A percentile compares a stretch with the other conserved stretches of the same genome.
phyloP scores from a whole-genome alignment of 768 basidiomycete species.

The Sarcodon aspratus region DNA sequence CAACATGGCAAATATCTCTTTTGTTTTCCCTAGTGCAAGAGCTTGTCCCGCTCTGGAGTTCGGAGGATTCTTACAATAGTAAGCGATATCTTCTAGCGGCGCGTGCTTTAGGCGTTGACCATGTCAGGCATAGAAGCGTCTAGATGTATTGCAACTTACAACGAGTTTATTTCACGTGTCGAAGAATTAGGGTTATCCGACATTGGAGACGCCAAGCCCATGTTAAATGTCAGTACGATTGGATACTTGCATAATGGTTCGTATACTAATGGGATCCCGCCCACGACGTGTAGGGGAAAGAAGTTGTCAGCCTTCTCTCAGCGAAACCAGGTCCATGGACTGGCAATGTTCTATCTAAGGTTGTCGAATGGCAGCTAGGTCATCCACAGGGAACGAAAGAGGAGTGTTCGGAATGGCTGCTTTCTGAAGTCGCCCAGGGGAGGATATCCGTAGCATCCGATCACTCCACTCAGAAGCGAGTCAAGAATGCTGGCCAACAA shows the following conservation, averaged over 20 bases:
- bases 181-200: constrained; percentile 49
- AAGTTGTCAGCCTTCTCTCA: constrained; percentile 42
- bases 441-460: constrained; percentile 18
- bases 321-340: constrained; percentile 62
- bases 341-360: constrained; percentile 43
- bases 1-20: constrained; percentile 61
- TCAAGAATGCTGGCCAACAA: constrained; percentile 12
- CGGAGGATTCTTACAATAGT: constrained; percentile 33
- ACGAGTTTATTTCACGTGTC: constrained; percentile 46
- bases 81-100: constrained; percentile 13
- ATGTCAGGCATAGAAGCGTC: constrained; percentile 27
- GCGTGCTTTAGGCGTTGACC: neutral
- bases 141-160: constrained; percentile 54
- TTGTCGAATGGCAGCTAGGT: constrained; percentile 81
- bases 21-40: constrained; percentile 72
- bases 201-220: constrained; percentile 55
- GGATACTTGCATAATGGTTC: neutral
- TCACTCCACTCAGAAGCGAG: constrained; percentile 11
- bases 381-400: constrained; percentile 57
- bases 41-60: constrained; percentile 42
- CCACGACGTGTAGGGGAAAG: constrained; percentile 48
- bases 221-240: constrained; percentile 52
- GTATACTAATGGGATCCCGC: neutral
- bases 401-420: constrained; percentile 63
- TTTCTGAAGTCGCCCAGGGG: constrained; percentile 37